Conservation (phyloP, 129 eudicot species). For the Artemisia annua region DNA sequence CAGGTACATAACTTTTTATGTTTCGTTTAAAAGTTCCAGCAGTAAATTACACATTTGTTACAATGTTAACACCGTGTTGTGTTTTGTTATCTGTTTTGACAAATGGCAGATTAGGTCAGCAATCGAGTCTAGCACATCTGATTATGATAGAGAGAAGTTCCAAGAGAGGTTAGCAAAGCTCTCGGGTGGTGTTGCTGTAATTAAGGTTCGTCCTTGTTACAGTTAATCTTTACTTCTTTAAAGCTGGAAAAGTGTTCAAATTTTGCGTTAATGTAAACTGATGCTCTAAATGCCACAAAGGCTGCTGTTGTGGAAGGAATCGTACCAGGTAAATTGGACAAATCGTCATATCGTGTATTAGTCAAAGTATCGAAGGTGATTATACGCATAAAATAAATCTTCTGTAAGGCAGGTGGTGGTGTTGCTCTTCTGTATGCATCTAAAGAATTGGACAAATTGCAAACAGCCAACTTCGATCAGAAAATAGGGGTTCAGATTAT, state of each 20-base stretch:
- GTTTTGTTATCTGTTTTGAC: background rate
- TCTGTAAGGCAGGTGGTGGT: conserved; percentile 66
- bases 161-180: conserved; percentile 91
- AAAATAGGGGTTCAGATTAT: conserved; percentile 88
- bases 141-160: conserved; percentile 83
- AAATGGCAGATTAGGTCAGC: conserved; percentile 62
- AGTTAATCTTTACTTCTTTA: background rate
- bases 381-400: no score
- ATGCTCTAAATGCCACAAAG: conserved; percentile 90
- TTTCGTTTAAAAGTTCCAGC: background rate
- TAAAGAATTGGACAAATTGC: conserved; percentile 64
- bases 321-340: conserved; percentile 55
- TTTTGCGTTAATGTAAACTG: conserved; percentile 34
- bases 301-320: conserved; percentile 98
- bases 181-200: conserved; percentile 93
- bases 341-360: no score
- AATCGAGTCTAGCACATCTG: conserved; percentile 73
- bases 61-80: no score
- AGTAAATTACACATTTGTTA: no score
- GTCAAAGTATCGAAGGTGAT: no score
- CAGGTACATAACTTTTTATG: conserved; percentile 43
- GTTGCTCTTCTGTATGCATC: conserved; percentile 86
- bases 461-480: conserved; percentile 80
- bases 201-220: conserved; percentile 53
- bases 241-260: background rate